A percentile compares a stretch with the other conserved stretches of the same genome.
phyloP scores from a whole-genome alignment of 2,329 filamentous ascomycete genomes.

The Venturia asperata region DNA sequence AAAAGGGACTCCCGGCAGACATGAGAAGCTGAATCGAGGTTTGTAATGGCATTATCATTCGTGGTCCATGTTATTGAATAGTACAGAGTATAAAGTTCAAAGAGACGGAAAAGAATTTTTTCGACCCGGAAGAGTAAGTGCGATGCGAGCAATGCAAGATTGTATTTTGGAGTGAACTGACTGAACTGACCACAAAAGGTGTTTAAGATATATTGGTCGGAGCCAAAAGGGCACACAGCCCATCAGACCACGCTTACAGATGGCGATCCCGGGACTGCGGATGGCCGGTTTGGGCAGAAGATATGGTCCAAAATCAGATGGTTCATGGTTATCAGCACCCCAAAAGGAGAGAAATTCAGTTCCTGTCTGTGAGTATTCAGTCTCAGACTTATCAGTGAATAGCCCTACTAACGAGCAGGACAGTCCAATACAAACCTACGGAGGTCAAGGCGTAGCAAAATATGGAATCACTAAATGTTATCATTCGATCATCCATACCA shows the following conservation, averaged over 20 bases:
- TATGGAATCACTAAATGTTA: conserved; percentile 22
- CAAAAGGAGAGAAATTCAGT: conserved; percentile 16
- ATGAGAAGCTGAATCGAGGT: background rate
- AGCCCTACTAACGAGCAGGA: background rate
- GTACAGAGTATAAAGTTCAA: conserved; percentile 19
- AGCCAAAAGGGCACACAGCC: background rate
- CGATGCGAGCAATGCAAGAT: background rate
- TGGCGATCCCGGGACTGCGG: background rate
- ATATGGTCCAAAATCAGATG: conserved; percentile 10
- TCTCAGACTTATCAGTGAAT: background rate
- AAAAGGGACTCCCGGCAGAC: background rate
- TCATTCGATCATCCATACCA: conserved; percentile 23
- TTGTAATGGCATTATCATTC: background rate
- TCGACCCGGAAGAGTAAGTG: conserved; percentile 21
- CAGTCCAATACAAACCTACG: conserved; percentile 26
- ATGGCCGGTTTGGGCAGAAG: background rate
- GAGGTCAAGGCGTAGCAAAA: conserved; percentile 22
- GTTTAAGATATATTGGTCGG: background rate
- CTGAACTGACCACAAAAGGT: background rate
- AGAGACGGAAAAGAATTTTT: conserved; percentile 18
- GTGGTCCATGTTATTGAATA: background rate
- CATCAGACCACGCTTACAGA: background rate
- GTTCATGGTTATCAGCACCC: background rate
- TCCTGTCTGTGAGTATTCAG: conserved; percentile 22
- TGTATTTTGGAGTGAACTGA: background rate